Base-by-base conservation (phyloP, 306 rosid species). In the Vigna unguiculata region DNA sequence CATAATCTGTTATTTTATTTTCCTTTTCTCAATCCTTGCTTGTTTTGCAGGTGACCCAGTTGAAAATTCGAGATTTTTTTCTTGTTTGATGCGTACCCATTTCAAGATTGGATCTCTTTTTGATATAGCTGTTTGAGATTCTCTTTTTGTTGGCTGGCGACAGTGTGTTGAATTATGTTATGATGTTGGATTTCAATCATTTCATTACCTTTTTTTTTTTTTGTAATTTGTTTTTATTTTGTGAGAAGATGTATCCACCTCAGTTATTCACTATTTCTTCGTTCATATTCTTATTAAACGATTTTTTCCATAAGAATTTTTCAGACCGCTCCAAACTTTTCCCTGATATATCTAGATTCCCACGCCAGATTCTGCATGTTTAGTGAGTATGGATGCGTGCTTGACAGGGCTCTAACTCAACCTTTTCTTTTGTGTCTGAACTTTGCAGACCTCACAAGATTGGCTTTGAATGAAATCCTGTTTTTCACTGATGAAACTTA, bases 361-460 rank as follows among this genome's bases (percentile, higher is more conserved):
- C 28, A 16, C 78, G 72, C 62, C 9, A 38, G 66, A 68, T 70
- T 74, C n/a, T 79, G 70, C 43, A 36, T 22, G 68, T 77, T 53
- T 1, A 48, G 78, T 75, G 54, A 65, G 7, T 68, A 5, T 60
- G 3, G 66, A 72, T 71, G 45, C 34, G 7, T 58, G 12, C 19
- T 28, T 70, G 54, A 62, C 71, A 67, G 52, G 71, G 48, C 38
- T 47, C 48, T 67, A 48, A 62, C 76, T 60, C 45, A 77, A 53
- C 4, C 58, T 47, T 63, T 62, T 34, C 13, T 8, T 38, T 69
- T 38, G 22, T 72, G 71, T 24, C 25, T 71, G 30, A 54, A 28
- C 82, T 70, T 81, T 83, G 81, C 81, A 79, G 88, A 82, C 48
- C n/a, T 74, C 51, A 69, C 1, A 45, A 57, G 79, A 59, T 58